These are phyloP conservation scores for Trametes versicolor DNA, from an alignment of 1,284 basidiomycete genomes.

Conservation along the genomic window DNA sequence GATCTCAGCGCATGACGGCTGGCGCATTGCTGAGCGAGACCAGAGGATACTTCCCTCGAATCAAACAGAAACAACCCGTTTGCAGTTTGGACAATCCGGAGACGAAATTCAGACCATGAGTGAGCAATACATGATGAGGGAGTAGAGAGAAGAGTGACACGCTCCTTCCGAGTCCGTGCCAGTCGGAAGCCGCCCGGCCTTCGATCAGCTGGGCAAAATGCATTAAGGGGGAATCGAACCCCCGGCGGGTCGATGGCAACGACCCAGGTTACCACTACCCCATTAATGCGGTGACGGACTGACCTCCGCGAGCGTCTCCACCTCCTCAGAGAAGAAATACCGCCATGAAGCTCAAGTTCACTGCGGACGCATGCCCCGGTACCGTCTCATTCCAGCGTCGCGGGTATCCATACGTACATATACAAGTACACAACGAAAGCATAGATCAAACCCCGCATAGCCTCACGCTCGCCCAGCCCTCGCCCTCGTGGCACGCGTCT, in stretches of 20 bases:
- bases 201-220: conserved; percentile 34
- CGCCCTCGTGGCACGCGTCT: conserved; percentile 37
- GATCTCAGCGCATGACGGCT: conserved; percentile 32
- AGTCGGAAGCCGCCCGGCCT: no score
- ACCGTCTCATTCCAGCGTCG: not conserved
- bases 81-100: no score
- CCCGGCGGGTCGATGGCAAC: conserved; percentile 69
- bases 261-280: conserved; percentile 39
- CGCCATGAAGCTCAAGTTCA: no score
- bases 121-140: no score
- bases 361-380: not conserved
- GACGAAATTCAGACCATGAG: no score
- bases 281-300: conserved; percentile 29
- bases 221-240: conserved; percentile 85
- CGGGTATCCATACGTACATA: conserved; percentile 2
- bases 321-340: no score
- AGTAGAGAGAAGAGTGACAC: no score
- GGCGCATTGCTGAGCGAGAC: not conserved
- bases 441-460: conserved; percentile 1
- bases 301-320: not conserved
- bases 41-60: not conserved
- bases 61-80: no score
- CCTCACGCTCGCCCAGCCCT: conserved; percentile 36
- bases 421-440: conserved; percentile 5
- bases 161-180: no score